These are phyloP conservation scores for Thelonectria rubi DNA, from an alignment of 2,329 filamentous ascomycete genomes.

Conservation along the genomic window DNA sequence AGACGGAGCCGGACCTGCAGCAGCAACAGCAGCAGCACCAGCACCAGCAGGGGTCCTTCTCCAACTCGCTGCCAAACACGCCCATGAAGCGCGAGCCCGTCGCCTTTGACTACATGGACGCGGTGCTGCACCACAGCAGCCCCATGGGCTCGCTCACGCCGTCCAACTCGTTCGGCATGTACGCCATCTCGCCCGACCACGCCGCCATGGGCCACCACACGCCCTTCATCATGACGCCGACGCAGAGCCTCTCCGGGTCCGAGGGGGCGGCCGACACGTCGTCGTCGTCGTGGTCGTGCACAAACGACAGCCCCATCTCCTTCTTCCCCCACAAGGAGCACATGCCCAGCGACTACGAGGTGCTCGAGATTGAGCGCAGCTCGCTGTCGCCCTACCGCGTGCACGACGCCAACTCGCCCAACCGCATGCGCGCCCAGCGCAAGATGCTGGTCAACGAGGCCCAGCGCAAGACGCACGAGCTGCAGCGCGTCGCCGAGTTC, in stretches of 20 bases:
- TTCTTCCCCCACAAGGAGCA: conserved; percentile 50
- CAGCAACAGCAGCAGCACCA: too few species aligned
- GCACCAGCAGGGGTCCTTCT: conserved; percentile 41
- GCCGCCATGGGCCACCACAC: conserved; percentile 41
- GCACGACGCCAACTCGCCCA: conserved; percentile 47
- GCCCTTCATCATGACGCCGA: conserved; percentile 53
- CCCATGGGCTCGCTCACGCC: conserved; percentile 51
- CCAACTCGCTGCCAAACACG: conserved; percentile 47
- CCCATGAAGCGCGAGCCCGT: conserved; percentile 50
- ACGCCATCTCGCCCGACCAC: conserved; percentile 47
- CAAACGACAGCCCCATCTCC: conserved; percentile 53
- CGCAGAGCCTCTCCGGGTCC: conserved; percentile 51
- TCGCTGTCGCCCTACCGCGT: conserved; percentile 49
- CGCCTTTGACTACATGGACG: conserved; percentile 51
- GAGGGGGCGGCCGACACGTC: conserved; percentile 50
- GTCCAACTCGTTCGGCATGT: conserved; percentile 48
- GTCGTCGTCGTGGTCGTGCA: conserved; percentile 51
- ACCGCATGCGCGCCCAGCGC: conserved; percentile 48
- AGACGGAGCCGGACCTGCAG: conserved; percentile 44
- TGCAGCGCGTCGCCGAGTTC: conserved; percentile 44
- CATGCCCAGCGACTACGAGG: conserved; percentile 45
- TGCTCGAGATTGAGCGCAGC: conserved; percentile 49
- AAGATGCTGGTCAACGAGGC: conserved; percentile 54
- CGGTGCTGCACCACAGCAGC: conserved; percentile 46
- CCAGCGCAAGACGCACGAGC: conserved; percentile 55